A percentile compares a stretch with the other conserved stretches of the same genome.
phyloP scores from a whole-genome alignment of 148 eudicot species.

The Drosera capensis region DNA sequence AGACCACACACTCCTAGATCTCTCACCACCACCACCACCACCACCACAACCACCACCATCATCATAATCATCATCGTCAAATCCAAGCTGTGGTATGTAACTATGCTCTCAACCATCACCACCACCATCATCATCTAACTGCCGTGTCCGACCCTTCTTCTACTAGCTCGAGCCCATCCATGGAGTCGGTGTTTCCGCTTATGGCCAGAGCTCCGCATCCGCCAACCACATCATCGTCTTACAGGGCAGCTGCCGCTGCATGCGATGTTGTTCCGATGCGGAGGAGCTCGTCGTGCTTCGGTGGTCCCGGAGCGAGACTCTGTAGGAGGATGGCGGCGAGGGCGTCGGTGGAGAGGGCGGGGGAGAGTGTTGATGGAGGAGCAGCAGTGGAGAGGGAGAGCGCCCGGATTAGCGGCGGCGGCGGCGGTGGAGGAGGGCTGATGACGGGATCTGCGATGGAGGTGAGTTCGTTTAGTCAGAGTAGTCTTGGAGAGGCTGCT shows the following conservation, averaged over 20 bases:
- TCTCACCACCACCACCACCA: no score
- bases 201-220: constrained; percentile 34
- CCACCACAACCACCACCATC: no score
- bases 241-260: constrained; percentile 13
- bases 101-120: no score
- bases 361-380: constrained; percentile 24
- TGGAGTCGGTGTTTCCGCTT: no score
- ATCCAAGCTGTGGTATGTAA: no score
- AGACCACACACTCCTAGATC: no score
- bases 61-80: no score
- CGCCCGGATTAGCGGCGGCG: no score
- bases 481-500: constrained; percentile 44
- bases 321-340: constrained; percentile 20
- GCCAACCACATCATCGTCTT: constrained; percentile 42
- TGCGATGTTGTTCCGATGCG: constrained; percentile 15
- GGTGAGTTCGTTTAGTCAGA: constrained; percentile 71
- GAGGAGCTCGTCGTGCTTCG: constrained; percentile 10
- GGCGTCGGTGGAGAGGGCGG: constrained; percentile 30
- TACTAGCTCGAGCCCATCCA: no score
- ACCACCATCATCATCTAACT: no score
- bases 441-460: constrained; percentile 72
- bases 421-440: constrained; percentile 35
- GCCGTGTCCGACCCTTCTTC: no score
- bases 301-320: background rate
- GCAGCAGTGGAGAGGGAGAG: constrained; percentile 24